Percentiles rank a stretch among this genome's conserved stretches.
Conservation (phyloP, 306 rosid species). For the Bauhinia variegata region DNA sequence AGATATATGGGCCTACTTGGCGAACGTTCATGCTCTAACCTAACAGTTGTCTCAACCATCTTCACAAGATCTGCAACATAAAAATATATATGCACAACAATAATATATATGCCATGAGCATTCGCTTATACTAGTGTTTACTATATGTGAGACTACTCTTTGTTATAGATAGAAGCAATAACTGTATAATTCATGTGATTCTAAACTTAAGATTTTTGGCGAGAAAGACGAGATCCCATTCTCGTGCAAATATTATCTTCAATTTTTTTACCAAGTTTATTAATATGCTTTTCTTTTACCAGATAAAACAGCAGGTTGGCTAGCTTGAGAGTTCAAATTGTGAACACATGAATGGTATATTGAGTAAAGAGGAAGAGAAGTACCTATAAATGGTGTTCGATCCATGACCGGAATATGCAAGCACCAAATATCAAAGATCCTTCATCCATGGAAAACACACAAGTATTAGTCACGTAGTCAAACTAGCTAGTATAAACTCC, state of each 20-base stretch:
- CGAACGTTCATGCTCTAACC: conserved; percentile 52
- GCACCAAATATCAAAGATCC: conserved; percentile 85
- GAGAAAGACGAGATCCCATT: conserved; percentile 20
- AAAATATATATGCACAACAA: conserved; percentile 14
- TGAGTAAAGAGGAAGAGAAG: conserved; percentile 6
- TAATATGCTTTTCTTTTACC: conserved; percentile 10
- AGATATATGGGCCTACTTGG: conserved; percentile 85
- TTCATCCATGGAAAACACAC: conserved; percentile 39
- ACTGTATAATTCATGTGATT: too few relatives aligned
- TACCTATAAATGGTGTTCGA: conserved; percentile 76
- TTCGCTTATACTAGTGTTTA: too few relatives aligned
- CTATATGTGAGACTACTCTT: too few relatives aligned
- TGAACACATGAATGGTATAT: neutral
- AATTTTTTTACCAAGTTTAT: neutral
- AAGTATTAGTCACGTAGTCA: conserved; percentile 20
- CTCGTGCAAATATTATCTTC: conserved; percentile 15
- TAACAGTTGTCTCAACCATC: conserved; percentile 67
- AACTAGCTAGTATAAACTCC: conserved; percentile 24
- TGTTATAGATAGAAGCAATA: too few relatives aligned
- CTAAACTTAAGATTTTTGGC: too few relatives aligned
- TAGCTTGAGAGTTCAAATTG: conserved; percentile 7
- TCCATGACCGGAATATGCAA: conserved; percentile 84
- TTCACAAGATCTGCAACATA: conserved; percentile 66
- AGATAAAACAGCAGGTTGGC: conserved; percentile 9
- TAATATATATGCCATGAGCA: too few relatives aligned